Base-by-base conservation (phyloP, 768 basidiomycete genomes). In the Chiua virens region DNA sequence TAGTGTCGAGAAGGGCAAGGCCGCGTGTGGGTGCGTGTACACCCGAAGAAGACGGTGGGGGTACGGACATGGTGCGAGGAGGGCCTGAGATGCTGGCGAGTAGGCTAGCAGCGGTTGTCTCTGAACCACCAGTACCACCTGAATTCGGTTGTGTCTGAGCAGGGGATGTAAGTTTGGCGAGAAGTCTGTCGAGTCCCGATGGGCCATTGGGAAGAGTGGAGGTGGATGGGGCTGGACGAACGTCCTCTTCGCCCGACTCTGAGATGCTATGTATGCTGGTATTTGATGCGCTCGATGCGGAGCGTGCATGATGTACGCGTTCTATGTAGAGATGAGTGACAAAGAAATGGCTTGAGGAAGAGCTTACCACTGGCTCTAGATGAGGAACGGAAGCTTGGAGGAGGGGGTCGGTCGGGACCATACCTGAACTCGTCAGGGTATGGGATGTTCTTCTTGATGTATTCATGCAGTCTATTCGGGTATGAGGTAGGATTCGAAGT, bases 351-450 rank as follows among this genome's bases (percentile, higher is more conserved):
- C 20, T 8, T 5, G 20, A 6, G 20, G 28, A 23, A 30, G 38
- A 2, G 44, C 61, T 47, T 52, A 68, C 65, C 61, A 46, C 66
- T 69, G 23, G 62, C 42, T 49, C 69, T 59, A 48, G 67, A 71
- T 8, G 46, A 44, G 3, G 67, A 69, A 52, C 69, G 69, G 39
- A 68, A 73, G 58, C 79, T 80, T 22, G 82, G 80, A 17, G 83
- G 85, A 5, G 85, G 86, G 7, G 80, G 83, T 28, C 78, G 72
- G 55, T 81, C 82, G 4, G 84, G 85, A 20, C 84, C 85, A 66
- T 86, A 88, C 52, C 79, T 77, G 61, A 75, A 88, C 50, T 86
- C 75, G 53, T 88, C 81, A 13, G 89, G 89, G 64, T 92, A 91
- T 10, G 82, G 77, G 17, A 78, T 47, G 45, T 86, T 85, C 60